Evolutionary conservation across 306 rosid species (phyloP), one percentile per base, ranked within the genome.

Genomic region (Lagenaria siceraria): DNA sequence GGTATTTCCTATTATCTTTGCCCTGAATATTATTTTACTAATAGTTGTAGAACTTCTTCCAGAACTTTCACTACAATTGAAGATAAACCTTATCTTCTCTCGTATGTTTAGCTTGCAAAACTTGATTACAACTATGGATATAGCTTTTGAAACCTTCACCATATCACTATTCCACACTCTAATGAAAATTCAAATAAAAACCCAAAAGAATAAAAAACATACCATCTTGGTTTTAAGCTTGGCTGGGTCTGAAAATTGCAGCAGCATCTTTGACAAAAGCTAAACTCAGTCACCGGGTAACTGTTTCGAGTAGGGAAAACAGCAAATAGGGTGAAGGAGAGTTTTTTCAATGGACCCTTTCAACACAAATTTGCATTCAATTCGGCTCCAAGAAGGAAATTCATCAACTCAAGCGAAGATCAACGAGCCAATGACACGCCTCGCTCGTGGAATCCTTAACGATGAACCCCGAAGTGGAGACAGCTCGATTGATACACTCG

Each of bases 151-250:
- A 65, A 65, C 73, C 17, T 65, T 25, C 31, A 66, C 29, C 3
- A 10, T 38, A 10, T 38, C 31, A 1, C 52, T 5, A 66, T 42
- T 24, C n/a, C 56, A 70, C 22, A 14, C 36, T 51, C 29, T 21
- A 21, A 35, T 12, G 27, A 65, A 33, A 69, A 80, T 27, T 43
- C 1, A 10, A n/a, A 36, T 5, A 4, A 33, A 12, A 21, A 18
- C 75, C 42, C 21, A 53, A 72, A 55, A 8, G 17, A 27, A 74
- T 0, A 42, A 42, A 65, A 15, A 49, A 19, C 54, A 51, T 80
- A 90, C 96, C 97, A 83, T 82, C 78, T 84, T 92, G 24, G 97
- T 92, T 83, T 78, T 92, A 49, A 88, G 85, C 81, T 90, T 88
- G 14, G 90, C 84, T n/a, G 90, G 92, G 77, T 81, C 84, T 62